phyloP scores from a whole-genome alignment of 306 rosid genomes.

The Pachyrhizus erosus region DNA sequence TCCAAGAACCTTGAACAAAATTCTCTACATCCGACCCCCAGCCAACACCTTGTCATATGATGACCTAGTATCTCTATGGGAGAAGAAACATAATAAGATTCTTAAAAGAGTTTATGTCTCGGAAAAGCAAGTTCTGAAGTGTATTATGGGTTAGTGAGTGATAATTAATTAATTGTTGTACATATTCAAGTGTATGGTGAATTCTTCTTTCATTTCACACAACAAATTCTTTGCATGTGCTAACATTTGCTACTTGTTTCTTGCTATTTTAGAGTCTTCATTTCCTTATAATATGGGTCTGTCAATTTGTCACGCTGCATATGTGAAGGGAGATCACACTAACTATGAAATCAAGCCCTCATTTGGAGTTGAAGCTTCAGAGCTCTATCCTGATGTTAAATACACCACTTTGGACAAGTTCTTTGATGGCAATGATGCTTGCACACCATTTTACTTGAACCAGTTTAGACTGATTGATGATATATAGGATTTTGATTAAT shows the following conservation, averaged over 20 bases:
- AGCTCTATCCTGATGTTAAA: conserved; percentile 68
- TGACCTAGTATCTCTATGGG: conserved; percentile 57
- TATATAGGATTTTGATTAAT: background rate
- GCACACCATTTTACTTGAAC: conserved; percentile 22
- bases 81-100: conserved; percentile 46
- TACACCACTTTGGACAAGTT: conserved; percentile 57
- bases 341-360: conserved; percentile 66
- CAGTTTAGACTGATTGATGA: background rate
- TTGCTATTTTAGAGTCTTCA: conserved; percentile 25
- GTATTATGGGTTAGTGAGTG: conserved; percentile 21
- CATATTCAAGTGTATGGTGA: background rate
- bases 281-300: conserved; percentile 10
- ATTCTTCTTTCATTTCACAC: background rate
- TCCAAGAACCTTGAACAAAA: conserved; percentile 58
- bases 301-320: conserved; percentile 54
- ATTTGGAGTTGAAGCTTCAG: conserved; percentile 70
- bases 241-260: background rate
- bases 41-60: conserved; percentile 48
- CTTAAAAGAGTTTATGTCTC: conserved; percentile 40
- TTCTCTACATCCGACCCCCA: conserved; percentile 40
- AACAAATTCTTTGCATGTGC: background rate
- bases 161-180: background rate
- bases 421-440: background rate
- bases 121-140: conserved; percentile 32
- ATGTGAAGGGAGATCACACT: conserved; percentile 58